Evolutionary conservation across 176 grass and related monocot genomes (phyloP), one percentile per base, ranked within the genome.

Genomic region (Ananas comosus): DNA sequence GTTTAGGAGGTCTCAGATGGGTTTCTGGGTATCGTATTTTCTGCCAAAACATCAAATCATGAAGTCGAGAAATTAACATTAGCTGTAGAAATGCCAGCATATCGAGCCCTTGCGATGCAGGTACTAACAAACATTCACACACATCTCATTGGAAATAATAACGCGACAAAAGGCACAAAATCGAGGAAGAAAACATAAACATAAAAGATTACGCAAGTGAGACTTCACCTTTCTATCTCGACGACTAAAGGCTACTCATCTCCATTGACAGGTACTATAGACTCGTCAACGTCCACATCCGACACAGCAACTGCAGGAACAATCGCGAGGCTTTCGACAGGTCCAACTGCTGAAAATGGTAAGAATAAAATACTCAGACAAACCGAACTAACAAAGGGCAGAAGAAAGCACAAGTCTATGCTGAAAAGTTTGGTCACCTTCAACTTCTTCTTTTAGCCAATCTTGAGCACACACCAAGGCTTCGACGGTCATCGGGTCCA

Each of bases 391-490:
- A 69, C 25, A 11, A 72, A 49, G 22, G 29, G 53, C 73, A 61
- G 22, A 66, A 33, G 51, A 8, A 66, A 68, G 72, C 49, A 50
- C 59, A n/a, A 28, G 52, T 53, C 57, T 66, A 64, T n/a, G 57
- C 51, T 56, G 19, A 77, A 17, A 47, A 54, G 12, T 16, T 63
- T 58, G 50, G 51, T 42, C 84, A 96, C 88, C 88, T 71, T 92
- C 86, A 29, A 74, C 66, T 74, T 89, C 88, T 70, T 85, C 83
- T 24, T 53, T 78, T 75, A 96, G 70, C 93, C 93, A 92, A 87
- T 96, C 93, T 71, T 96, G 88, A 13, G 93, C 81, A 53, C 93
- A 96, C 25, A 92, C 83, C 66, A 96, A 83, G 76, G 81, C 89
- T 80, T 96, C 76, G 52, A 92, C 77, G 3, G 79, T 92, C 72